Percentiles rank a stretch among this genome's conserved stretches.
These are phyloP conservation scores for Syzygium malaccense DNA, from an alignment of 441 rosid species.

Conservation along the genomic window DNA sequence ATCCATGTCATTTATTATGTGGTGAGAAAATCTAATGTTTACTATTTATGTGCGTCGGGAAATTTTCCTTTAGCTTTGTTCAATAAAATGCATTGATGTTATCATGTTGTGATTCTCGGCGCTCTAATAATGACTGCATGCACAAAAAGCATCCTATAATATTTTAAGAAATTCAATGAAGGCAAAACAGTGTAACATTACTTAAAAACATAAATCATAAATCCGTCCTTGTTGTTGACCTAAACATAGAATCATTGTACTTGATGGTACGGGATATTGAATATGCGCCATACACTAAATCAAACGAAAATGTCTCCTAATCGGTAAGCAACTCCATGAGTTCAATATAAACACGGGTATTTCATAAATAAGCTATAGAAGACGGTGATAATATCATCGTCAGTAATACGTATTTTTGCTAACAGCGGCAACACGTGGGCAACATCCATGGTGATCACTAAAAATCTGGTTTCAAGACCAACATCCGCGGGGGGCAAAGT, in stretches of 20 bases:
- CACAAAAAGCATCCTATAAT: not conserved
- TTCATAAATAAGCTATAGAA: not conserved
- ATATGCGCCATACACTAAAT: fast-evolving
- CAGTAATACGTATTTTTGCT: not conserved
- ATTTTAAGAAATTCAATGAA: no score
- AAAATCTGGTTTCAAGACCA: not conserved
- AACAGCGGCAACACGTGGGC: not conserved
- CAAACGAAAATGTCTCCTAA: not conserved
- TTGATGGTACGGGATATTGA: not conserved
- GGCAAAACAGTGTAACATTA: not conserved
- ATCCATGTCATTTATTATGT: no score
- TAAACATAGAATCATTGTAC: not conserved
- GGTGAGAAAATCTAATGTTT: not conserved
- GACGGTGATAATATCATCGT: not conserved
- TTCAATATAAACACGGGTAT: not conserved
- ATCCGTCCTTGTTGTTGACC: not conserved
- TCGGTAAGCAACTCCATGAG: not conserved
- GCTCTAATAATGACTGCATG: not conserved
- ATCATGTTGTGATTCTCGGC: not conserved
- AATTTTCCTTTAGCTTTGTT: not conserved
- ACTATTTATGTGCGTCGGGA: no score
- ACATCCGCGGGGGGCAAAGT: not conserved
- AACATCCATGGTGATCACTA: not conserved
- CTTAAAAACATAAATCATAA: not conserved
- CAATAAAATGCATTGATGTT: not conserved